Conservation (phyloP, 768 basidiomycete species). For the Macrolepiota fuliginosa region DNA sequence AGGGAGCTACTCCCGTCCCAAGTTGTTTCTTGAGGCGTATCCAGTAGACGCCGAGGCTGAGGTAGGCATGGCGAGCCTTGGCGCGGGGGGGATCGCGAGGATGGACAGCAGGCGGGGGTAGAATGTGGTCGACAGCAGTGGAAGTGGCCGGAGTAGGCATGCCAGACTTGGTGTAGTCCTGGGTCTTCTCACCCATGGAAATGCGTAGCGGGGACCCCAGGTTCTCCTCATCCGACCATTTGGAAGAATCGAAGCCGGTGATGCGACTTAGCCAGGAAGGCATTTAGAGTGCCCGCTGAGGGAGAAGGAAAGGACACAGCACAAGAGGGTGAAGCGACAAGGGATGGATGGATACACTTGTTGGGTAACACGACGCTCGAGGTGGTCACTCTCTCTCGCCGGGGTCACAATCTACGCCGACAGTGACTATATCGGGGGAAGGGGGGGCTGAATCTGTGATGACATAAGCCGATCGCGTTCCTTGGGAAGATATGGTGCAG, state of each 20-base stretch:
- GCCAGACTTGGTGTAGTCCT: conserved; percentile 4
- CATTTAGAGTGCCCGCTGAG: conserved; percentile 16
- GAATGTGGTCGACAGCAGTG: conserved; percentile 25
- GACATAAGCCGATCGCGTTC: conserved; percentile 12
- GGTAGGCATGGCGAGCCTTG: conserved; percentile 33
- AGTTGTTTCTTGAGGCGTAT: conserved; percentile 49
- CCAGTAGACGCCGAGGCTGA: conserved; percentile 46
- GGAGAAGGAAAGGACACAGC: conserved; percentile 3
- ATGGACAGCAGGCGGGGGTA: conserved; percentile 44
- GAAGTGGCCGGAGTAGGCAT: conserved; percentile 23
- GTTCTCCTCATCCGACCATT: conserved; percentile 18
- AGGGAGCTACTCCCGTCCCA: conserved; percentile 54
- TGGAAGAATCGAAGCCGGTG: conserved; percentile 10
- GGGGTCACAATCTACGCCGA: conserved; percentile 11
- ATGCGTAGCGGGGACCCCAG: conserved; percentile 12
- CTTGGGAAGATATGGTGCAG: neutral
- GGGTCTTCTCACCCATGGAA: conserved; percentile 16
- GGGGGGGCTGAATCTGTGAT: conserved; percentile 3
- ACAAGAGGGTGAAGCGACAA: conserved; percentile 6
- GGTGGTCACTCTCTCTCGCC: conserved; percentile 7
- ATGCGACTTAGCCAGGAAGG: conserved; percentile 22
- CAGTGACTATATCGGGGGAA: conserved; percentile 7
- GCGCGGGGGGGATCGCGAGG: conserved; percentile 19
- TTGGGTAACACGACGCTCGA: conserved; percentile 10
- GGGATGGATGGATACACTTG: conserved; percentile 13